Base-by-base conservation (phyloP, 169 alveolate species). In the Plasmodium malariae region DNA sequence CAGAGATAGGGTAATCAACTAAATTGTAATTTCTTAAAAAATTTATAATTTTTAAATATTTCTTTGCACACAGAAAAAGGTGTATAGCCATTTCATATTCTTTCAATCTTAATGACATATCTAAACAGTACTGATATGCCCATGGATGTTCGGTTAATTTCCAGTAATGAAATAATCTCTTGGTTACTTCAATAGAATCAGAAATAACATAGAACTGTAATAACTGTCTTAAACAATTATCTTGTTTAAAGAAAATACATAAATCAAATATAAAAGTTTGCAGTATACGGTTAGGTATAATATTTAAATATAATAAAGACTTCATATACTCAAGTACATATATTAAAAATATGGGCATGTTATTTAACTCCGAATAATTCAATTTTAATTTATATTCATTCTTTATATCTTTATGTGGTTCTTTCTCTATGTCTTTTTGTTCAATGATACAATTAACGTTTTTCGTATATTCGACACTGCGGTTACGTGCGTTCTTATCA, bases 11-110 rank as follows among this genome's bases (percentile, higher is more conserved):
- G 32, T 80, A 80, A 59, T 80, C 90, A 12, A 51, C 19, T 6
- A 80, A 40, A 28, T 80, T 65, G 32, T 80, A 69, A 2, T 21
- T 65, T 69, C 90, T 65, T 80, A 80, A 30, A 70, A 80, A 80
- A 21, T 51, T 54, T 1, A 80, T 49, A 19, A 80, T 67, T 63
- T 65, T 80, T 57, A 80, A 26, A 40, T 65, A 80, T 48, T 55
- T 63, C 14, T 80, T 80, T 2, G 74, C 57, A 0, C 72, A 80
- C 3, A 80, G 34, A 69, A 80, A 80, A 30, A 80, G 57, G 19
- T 80, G 90, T 48, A 80, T 40, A 37, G 65, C 83, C 90, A 80
- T 80, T 32, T 80, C 90, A 36, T 80, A 59, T 80, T 80, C 90
- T 14, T 69, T 55, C 49, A 80, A 26, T 65, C 90, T 68, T 26